Base-by-base conservation (phyloP, 2,329 filamentous ascomycete species). In the Bipolaris gigantea region DNA sequence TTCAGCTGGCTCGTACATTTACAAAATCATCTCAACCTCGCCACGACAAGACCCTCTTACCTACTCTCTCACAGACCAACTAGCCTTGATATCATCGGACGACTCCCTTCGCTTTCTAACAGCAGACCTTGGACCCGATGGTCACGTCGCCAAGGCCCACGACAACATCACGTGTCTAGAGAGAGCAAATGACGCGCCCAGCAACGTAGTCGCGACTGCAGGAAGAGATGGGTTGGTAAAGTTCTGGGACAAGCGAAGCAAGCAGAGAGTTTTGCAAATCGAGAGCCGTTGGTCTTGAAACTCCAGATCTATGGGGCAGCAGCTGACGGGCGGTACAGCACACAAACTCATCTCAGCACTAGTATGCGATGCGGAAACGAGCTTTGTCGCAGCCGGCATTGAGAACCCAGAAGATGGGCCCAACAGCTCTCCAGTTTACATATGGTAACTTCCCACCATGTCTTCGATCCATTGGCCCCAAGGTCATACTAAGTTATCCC, bases 191-290 rank as follows among this genome's bases (percentile, higher is more conserved):
- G 75, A 74, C 5, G 73, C 72, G 18, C 72, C 72, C 23, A 79
- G 79, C 25, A 80, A 80, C 4, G 68, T 86, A 18, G 77, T 91
- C 5, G 84, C 83, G 55, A 92, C 89, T 0, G 84, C 88, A 0
- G 89, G 89, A 42, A 83, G 88, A 70, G 86, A 92, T 67, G 89
- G 89, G 7, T 77, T 79, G 8, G 81, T 91, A 10, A 81, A 78
- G 0, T 74, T 89, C 43, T 88, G 86, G 85, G 88, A 91, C 75
- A 67, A 86, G 60, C 80, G 87, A 55, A 76, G 72, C 80, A 70
- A 72, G 71, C 64, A 79, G 75, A 83, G 73, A 61, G 78, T 75
- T 41, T 58, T 62, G 16, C 58, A 68, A 38, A 70, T 75, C 34
- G 65, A 66, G 40, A 76, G 66, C 47, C 72, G 74, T 74, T 58